Percentiles rank a stretch among this genome's conserved stretches.
These are phyloP conservation scores for Wickerhamiella cacticola DNA, from an alignment of 805 yeast species.

Conservation along the genomic window DNA sequence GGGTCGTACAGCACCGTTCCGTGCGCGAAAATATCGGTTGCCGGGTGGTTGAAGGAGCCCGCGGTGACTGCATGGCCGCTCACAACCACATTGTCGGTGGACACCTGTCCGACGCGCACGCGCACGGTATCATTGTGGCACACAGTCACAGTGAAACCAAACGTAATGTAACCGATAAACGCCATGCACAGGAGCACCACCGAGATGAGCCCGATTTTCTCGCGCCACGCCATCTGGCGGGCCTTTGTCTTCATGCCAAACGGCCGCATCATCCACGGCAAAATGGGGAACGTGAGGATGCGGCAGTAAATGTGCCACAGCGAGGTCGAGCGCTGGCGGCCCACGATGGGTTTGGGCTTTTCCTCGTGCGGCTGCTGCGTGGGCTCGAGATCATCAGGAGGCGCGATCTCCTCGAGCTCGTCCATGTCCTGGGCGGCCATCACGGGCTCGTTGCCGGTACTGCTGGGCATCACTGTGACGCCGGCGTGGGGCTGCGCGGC, in stretches of 20 bases:
- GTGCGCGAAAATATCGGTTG: constrained; percentile 56
- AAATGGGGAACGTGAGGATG: constrained; percentile 82
- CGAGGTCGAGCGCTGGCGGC: constrained; percentile 25
- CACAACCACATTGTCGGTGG: constrained; percentile 51
- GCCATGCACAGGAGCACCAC: constrained; percentile 64
- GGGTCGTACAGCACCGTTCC: constrained; percentile 79
- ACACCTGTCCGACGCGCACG: constrained; percentile 48
- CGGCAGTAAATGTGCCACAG: constrained; percentile 79
- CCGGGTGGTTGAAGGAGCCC: constrained; percentile 61
- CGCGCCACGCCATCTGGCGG: constrained; percentile 95
- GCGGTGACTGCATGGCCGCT: constrained; percentile 74
- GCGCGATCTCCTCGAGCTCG: constrained; percentile 12
- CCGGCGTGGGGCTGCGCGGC: constrained; percentile 43
- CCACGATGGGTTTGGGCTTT: constrained; percentile 16
- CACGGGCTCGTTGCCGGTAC: constrained; percentile 57
- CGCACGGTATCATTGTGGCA: constrained; percentile 43
- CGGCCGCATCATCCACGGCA: constrained; percentile 53
- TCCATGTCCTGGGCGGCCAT: constrained; percentile 4
- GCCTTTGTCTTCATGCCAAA: constrained; percentile 71
- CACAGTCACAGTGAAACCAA: constrained; percentile 78
- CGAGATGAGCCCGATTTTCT: constrained; percentile 74
- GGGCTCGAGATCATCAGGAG: constrained; percentile 11
- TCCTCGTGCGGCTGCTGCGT: background rate
- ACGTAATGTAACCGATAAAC: constrained; percentile 72
- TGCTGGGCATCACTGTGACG: constrained; percentile 52